Evolutionary conservation across 371 early-diverging fungal species (phyloP).

Genomic region (Sporodiniella umbellata): DNA sequence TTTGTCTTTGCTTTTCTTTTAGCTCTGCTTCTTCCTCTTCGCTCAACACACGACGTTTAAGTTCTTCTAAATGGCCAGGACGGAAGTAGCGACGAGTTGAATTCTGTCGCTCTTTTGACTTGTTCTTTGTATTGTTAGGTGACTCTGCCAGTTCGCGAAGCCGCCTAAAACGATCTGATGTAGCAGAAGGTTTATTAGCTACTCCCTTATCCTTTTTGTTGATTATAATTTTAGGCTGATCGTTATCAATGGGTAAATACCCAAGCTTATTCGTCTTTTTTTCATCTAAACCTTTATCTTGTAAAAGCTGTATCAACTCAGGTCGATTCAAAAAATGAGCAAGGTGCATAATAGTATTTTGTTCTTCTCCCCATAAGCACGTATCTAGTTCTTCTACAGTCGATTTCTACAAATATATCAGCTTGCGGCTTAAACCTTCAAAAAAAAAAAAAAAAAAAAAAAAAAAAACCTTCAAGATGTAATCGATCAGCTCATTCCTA

Average conservation of each 20-base stretch:
- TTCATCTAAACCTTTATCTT: slow-evolving; percentile 10
- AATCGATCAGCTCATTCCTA: slow-evolving; percentile 16
- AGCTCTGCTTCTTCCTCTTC: slow-evolving; percentile 31
- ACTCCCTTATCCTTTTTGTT: slow-evolving; percentile 5
- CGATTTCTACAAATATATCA: slow-evolving; percentile 18
- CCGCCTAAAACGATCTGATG: slow-evolving; percentile 26
- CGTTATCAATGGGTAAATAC: slow-evolving; percentile 11
- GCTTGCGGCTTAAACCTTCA: too few species aligned
- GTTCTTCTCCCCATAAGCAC: slow-evolving; percentile 18
- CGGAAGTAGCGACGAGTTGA: slow-evolving; percentile 30
- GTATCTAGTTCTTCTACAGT: slow-evolving; percentile 17
- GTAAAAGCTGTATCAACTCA: slow-evolving; percentile 11
- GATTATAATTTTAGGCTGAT: slow-evolving; percentile 12
- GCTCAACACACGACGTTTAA: slow-evolving; percentile 22
- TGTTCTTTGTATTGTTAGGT: slow-evolving; percentile 9
- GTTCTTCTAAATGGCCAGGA: slow-evolving; percentile 33
- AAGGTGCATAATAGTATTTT: slow-evolving; percentile 21
- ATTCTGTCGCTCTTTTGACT: slow-evolving; percentile 22
- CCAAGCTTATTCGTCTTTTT: slow-evolving; percentile 13
- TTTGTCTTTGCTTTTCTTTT: slow-evolving; percentile 15
- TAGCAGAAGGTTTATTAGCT: slow-evolving; percentile 3
- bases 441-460: too few species aligned
- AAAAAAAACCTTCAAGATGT: slow-evolving; percentile 13
- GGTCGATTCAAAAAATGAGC: slow-evolving; percentile 15
- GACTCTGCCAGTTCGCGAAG: slow-evolving; percentile 29